Base-by-base conservation (phyloP, 2,329 filamentous ascomycete genomes). In the Neonectria sp. region DNA sequence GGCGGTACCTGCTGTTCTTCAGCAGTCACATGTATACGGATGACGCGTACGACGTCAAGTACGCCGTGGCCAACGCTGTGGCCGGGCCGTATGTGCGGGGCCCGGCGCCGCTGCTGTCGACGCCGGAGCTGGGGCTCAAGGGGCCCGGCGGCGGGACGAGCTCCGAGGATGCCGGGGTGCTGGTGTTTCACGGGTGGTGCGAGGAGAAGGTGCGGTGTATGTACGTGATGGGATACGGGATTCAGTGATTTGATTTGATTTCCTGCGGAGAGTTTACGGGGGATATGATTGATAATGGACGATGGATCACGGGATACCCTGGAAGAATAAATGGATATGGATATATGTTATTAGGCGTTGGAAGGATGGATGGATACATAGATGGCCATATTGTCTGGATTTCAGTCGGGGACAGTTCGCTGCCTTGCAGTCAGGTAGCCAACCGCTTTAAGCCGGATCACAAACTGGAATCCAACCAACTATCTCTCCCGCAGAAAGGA, bases 1-100 rank as follows among this genome's bases (percentile, higher is more conserved):
- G 86, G 4, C 80, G 82, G 15, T 91, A 91, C 74, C 83, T 89
- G 57, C 79, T 92, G 49, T 91, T 91, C 76, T 92, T 87, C 79
- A 90, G 87, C 72, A 87, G 86, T 48, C 86, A 90, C 63, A 90
- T 89, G 78, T 92, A 83, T 77, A 84, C 83, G 2, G 83, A 85
- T 29, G 77, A 84, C 3, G 74, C 75, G 43, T 92, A 92, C 77
- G 86, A 90, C 72, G 82, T 90, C n/a, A 85, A 86, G 60, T 91
- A 89, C 73, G 89, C 90, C 2, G 86, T 86, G 8, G 80, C 85
- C 9, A 67, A 71, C 11, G 69, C 68, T 55, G 61, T 85, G 43
- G 63, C 53, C 46, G 84, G 84, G 1, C 82, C 82, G 8, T 85
- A 83, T 53, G 61, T 67, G 46, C 77, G 81, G 46, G 78, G 75